A percentile compares a stretch with the other conserved stretches of the same genome.
Conservation (phyloP, 371 early-diverging fungal species). For the Mucor lusitanicus region DNA sequence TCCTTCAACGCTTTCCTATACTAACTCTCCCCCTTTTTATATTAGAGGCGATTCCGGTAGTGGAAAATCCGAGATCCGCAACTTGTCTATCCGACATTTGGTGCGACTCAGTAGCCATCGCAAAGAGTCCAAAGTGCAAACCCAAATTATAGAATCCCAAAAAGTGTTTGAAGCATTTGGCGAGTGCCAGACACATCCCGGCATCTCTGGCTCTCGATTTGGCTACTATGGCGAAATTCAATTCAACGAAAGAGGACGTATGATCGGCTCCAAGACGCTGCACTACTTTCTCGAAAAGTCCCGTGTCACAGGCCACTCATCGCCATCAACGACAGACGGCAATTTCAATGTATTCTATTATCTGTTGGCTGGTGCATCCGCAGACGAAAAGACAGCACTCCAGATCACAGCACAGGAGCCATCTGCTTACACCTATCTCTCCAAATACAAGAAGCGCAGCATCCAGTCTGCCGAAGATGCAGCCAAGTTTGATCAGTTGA, state of each 20-base stretch:
- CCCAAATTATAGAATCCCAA: constrained; percentile 72
- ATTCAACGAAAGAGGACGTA: constrained; percentile 72
- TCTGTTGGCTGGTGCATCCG: constrained; percentile 59
- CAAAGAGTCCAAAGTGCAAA: constrained; percentile 79
- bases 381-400: constrained; percentile 39
- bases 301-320: constrained; percentile 57
- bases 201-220: constrained; percentile 83
- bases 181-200: constrained; percentile 70
- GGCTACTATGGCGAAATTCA: constrained; percentile 89
- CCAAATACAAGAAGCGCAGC: constrained; percentile 18
- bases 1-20: neutral
- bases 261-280: constrained; percentile 73
- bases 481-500: constrained; percentile 65
- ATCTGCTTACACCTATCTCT: constrained; percentile 22
- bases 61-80: constrained; percentile 81
- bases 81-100: constrained; percentile 67
- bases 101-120: constrained; percentile 73
- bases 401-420: constrained; percentile 25
- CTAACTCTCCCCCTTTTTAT: constrained; percentile 8
- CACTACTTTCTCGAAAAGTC: constrained; percentile 91
- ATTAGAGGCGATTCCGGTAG: constrained; percentile 83
- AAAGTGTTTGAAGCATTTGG: constrained; percentile 83
- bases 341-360: constrained; percentile 95
- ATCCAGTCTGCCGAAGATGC: constrained; percentile 37
- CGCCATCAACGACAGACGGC: constrained; percentile 56